Evolutionary conservation across 164 flowering plant species (phyloP).

Genomic region (Vitis cinerea): DNA sequence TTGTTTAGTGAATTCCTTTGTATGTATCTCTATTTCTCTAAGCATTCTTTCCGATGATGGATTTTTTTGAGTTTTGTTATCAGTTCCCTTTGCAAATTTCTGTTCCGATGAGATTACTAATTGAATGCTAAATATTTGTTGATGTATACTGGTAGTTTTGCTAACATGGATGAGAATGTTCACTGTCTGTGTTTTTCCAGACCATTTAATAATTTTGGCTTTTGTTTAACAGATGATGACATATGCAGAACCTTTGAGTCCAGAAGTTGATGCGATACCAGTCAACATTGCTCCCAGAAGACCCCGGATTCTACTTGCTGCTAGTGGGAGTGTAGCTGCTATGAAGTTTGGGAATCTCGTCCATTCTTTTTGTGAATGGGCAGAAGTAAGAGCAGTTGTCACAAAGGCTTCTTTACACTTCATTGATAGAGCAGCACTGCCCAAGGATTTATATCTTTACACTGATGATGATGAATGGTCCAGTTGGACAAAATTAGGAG

Average conservation of each 20-base stretch:
- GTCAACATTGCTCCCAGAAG: conserved; percentile 20
- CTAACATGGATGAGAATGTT: no score
- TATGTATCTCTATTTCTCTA: no score
- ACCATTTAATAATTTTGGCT: background rate
- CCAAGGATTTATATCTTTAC: conserved; percentile 41
- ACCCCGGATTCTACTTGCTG: conserved; percentile 66
- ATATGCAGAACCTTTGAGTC: conserved; percentile 1
- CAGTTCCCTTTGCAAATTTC: no score
- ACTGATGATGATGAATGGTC: conserved; percentile 65
- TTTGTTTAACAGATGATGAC: conserved; percentile 18
- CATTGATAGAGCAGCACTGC: conserved; percentile 43
- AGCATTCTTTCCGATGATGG: no score
- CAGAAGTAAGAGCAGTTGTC: conserved; percentile 62
- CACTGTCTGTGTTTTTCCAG: no score
- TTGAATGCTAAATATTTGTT: no score
- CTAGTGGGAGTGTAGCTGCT: conserved; percentile 76
- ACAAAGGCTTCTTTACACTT: conserved; percentile 53
- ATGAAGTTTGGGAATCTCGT: conserved; percentile 62
- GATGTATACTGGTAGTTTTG: no score
- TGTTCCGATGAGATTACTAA: no score
- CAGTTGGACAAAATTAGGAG: conserved; percentile 56
- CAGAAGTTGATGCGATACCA: conserved; percentile 10
- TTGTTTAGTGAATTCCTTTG: no score
- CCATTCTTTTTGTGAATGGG: conserved; percentile 62
- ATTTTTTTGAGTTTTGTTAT: no score